phyloP scores from a whole-genome alignment of 2,329 filamentous ascomycete species.

The Colletotrichum agaves region DNA sequence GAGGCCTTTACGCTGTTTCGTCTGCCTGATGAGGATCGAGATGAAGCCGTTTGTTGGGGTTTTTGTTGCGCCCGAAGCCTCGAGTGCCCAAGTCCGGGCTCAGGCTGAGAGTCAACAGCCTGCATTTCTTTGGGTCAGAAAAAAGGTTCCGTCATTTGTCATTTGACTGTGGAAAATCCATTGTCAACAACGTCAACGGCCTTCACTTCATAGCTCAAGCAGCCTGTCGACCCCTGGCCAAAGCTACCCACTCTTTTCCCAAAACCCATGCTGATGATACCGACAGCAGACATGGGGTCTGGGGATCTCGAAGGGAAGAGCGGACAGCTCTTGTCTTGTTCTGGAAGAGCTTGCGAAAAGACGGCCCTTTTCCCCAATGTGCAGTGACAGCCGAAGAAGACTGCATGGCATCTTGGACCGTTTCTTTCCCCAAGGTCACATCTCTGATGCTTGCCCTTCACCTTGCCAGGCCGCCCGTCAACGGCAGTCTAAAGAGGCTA shows the following conservation, averaged over 20 bases:
- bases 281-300: constrained; percentile 23
- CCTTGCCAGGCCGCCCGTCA: constrained; percentile 16
- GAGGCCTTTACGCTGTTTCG: not conserved
- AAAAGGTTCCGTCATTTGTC: constrained; percentile 5
- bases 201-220: not conserved
- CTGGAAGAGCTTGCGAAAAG: constrained; percentile 39
- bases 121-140: not conserved
- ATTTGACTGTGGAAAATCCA: constrained; percentile 11
- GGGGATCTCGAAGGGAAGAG: constrained; percentile 31
- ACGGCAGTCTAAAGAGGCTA: constrained; percentile 32
- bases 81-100: not conserved
- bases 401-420: constrained; percentile 21
- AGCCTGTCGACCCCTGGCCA: not conserved
- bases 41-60: not conserved
- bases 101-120: not conserved
- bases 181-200: constrained; percentile 7
- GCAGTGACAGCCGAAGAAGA: constrained; percentile 21
- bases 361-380: constrained; percentile 27
- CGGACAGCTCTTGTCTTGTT: constrained; percentile 30
- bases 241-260: constrained; percentile 21
- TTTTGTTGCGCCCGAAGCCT: not conserved
- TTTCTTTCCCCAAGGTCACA: constrained; percentile 21
- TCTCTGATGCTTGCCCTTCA: constrained; percentile 13
- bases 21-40: not conserved
- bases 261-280: constrained; percentile 20